A percentile compares a stretch with the other conserved stretches of the same genome.
These are phyloP conservation scores for Neurospora intermedia DNA, from an alignment of 495 filamentous ascomycete genomes.

Conservation along the genomic window DNA sequence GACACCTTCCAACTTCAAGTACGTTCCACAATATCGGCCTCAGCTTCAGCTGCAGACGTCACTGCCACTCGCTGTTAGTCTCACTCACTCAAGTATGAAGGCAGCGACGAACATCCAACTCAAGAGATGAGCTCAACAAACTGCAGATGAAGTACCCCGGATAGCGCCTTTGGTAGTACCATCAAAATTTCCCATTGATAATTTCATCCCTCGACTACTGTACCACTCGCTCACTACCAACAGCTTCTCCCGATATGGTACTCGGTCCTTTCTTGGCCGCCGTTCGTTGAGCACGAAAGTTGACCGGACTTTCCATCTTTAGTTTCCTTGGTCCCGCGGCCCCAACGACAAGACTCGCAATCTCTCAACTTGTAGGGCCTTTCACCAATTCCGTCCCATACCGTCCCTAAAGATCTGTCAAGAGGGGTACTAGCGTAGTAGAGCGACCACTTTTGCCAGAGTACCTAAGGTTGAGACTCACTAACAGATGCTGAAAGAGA, in stretches of 20 bases:
- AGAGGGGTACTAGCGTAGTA: not conserved
- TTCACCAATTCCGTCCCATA: not conserved
- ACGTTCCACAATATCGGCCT: too few relatives aligned
- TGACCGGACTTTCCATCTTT: not conserved
- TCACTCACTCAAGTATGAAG: too few relatives aligned
- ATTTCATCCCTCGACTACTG: not conserved
- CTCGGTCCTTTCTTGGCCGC: not conserved
- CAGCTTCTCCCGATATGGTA: not conserved
- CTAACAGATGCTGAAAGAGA: not conserved
- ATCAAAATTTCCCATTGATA: not conserved
- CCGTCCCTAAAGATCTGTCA: not conserved
- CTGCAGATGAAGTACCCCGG: not conserved
- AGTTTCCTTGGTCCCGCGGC: not conserved
- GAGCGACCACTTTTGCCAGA: not conserved
- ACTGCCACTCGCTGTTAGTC: too few relatives aligned
- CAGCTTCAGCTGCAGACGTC: too few relatives aligned
- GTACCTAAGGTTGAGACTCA: not conserved
- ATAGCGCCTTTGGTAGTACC: not conserved
- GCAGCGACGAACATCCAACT: not conserved
- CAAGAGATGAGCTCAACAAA: not conserved
- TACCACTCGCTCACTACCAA: too few relatives aligned
- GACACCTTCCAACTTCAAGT: not conserved
- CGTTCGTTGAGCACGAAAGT: not conserved
- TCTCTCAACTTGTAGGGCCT: too few relatives aligned
- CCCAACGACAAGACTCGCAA: too few relatives aligned